phyloP scores from a whole-genome alignment of 1,284 basidiomycete species.

The Inonotus obliquus region DNA sequence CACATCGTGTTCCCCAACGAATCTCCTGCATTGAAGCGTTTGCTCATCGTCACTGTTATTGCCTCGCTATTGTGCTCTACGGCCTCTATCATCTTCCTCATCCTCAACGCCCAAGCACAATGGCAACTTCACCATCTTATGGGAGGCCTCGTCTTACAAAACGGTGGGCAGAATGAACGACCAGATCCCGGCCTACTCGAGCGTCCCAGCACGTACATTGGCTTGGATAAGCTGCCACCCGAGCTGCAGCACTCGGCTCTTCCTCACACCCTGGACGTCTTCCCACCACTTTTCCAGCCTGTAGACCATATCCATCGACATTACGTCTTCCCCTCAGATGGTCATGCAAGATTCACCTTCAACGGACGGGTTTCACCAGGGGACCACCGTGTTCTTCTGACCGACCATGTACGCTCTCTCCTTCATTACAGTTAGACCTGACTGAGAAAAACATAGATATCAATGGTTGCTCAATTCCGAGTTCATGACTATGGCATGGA shows the following conservation, averaged over 20 bases:
- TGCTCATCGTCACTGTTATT: neutral
- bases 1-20: neutral
- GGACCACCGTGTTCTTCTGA: constrained; percentile 17
- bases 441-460: constrained; percentile 4
- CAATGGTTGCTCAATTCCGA: constrained; percentile 19
- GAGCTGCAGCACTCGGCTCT: constrained; percentile 15
- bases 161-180: neutral
- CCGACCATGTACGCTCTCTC: constrained; percentile 10
- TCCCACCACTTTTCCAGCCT: constrained; percentile 17
- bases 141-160: constrained; percentile 7
- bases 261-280: constrained; percentile 14
- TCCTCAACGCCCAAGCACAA: constrained; percentile 7
- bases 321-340: constrained; percentile 15
- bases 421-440: neutral
- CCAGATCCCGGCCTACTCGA: constrained; percentile 13
- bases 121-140: constrained; percentile 12
- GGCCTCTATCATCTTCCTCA: constrained; percentile 5
- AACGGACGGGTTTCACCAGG: constrained; percentile 18
- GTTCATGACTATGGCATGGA: constrained; percentile 20
- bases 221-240: constrained; percentile 15
- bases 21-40: neutral
- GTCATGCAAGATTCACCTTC: constrained; percentile 16
- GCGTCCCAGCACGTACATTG: constrained; percentile 15
- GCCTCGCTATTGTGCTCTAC: constrained; percentile 7
- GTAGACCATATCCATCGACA: constrained; percentile 13